These are phyloP conservation scores for Xylaria arbuscula DNA, from an alignment of 2,329 filamentous ascomycete genomes.

Conservation along the genomic window DNA sequence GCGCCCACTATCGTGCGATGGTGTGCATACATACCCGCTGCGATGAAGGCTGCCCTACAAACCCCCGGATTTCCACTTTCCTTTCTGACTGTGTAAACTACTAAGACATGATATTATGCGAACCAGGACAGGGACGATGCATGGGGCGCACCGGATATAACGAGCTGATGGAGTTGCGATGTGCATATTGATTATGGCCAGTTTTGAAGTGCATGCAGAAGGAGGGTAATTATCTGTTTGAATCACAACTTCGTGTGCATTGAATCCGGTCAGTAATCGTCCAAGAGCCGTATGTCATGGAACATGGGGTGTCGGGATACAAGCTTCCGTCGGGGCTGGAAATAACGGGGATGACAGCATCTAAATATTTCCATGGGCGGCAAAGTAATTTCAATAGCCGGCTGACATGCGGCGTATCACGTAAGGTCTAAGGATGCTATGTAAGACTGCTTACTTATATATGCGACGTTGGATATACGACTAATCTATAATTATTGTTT, in stretches of 20 bases:
- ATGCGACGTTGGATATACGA: too few species aligned
- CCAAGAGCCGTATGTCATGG: not conserved
- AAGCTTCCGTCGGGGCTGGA: not conserved
- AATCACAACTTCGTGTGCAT: not conserved
- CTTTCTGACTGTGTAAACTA: conserved; percentile 10
- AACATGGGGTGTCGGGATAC: not conserved
- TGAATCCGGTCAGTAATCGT: not conserved
- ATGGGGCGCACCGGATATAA: not conserved
- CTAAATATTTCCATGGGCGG: not conserved
- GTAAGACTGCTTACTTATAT: not conserved
- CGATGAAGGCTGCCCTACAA: not conserved
- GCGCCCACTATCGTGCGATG: not conserved
- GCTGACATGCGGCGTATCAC: conserved; percentile 10
- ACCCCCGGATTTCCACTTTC: conserved; percentile 5
- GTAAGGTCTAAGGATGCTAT: conserved; percentile 14
- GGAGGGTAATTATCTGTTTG: not conserved
- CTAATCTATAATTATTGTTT: not conserved
- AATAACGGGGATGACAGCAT: not conserved
- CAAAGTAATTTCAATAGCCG: not conserved
- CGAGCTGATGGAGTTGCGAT: conserved; percentile 4
- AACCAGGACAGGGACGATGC: not conserved
- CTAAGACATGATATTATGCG: conserved; percentile 4
- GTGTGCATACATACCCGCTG: conserved; percentile 8
- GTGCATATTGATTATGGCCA: not conserved
- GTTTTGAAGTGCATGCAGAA: not conserved